Conservation (phyloP, 2,329 filamentous ascomycete genomes). For the Fusarium floridanum region DNA sequence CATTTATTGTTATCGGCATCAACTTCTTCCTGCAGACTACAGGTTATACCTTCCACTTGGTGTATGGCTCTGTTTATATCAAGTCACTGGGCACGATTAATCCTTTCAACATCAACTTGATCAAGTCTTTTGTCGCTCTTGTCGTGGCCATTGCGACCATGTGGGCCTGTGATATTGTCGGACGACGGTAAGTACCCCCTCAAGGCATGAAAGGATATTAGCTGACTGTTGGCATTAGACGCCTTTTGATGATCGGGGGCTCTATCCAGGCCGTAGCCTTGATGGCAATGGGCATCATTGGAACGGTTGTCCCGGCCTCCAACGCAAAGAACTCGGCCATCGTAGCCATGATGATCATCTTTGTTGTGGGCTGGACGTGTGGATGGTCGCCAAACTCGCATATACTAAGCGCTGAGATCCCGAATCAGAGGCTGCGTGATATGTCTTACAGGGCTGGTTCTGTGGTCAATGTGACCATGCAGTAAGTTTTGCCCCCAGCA, state of each 20-base stretch:
- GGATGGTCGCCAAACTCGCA: conserved; percentile 51
- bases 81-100: background rate
- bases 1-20: background rate
- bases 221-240: background rate
- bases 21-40: background rate
- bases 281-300: background rate
- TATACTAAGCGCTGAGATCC: conserved; percentile 51
- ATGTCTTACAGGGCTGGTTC: conserved; percentile 45
- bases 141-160: background rate
- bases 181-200: background rate
- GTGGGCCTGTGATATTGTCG: background rate
- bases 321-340: conserved; percentile 26
- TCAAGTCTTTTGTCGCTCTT: background rate
- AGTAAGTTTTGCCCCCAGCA: background rate
- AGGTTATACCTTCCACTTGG: background rate
- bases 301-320: background rate
- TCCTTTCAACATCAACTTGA: background rate
- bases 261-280: background rate
- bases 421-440: conserved; percentile 48
- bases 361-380: conserved; percentile 45
- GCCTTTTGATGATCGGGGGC: background rate
- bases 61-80: background rate
- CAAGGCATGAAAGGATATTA: too few relatives aligned
- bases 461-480: conserved; percentile 38
- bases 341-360: conserved; percentile 46